Evolutionary conservation across 78 protist genomes (phyloP), one percentile per base, ranked within the genome.

Genomic region (Dictyostelium brefeldianum): DNA sequence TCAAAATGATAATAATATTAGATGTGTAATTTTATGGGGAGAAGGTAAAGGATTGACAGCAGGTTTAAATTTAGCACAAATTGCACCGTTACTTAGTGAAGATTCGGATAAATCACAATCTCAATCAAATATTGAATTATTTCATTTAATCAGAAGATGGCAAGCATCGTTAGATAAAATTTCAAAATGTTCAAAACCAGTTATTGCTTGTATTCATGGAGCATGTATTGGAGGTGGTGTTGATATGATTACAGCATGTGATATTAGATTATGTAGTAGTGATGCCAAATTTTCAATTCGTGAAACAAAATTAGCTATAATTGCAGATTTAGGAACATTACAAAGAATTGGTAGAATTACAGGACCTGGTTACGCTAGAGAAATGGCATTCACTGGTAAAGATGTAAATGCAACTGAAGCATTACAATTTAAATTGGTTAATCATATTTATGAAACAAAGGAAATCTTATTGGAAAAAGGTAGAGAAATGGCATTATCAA

Each of bases 261-360:
- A 96, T 78, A 51, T 97, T 47, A 67, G 98, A 36, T 64, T 91
- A 18, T 71, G 95, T 80, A 71, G 89, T 3, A 8, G 15, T 1
- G 96, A 97, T 74, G 95, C 98, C 0, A 47, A 14, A 17, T 92
- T 97, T 73, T 29, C 84, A 25, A 79, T 96, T 41, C 65, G 85
- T 53, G 98, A 97, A 64, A 91, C 94, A 1, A 89, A 95, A 14
- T 56, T 97, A 3, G 98, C 96, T 10, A 90, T 97, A 47, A 92
- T 82, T 6, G 98, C 98, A 6, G 98, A 97, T 69, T 57, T 97
- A 3, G 98, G 98, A 15, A 96, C 98, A 25, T 85, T 97, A 18
- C 98, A 97, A 74, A 73, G 98, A 8, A 69, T 96, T 25, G 56
- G 71, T 3, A 56, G 46, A 41, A 20, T 97, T 12, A 18, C 50